Conservation (phyloP, 257 asterid genomes). For the Verbena officinalis region DNA sequence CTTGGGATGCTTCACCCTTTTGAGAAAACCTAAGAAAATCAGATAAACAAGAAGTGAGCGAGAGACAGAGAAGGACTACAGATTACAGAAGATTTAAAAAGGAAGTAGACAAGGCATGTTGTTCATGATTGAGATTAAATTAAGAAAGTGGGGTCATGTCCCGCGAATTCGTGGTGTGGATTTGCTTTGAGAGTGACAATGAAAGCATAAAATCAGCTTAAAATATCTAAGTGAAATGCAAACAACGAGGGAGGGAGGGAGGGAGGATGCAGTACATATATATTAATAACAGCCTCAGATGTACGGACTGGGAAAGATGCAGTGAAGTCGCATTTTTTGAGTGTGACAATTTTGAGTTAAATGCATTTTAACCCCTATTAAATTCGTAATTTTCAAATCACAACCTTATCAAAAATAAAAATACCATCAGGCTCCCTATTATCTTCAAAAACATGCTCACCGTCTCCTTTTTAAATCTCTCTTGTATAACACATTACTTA, state of each 20-base stretch:
- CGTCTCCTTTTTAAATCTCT: no score
- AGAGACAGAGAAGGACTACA: not conserved
- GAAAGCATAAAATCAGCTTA: slow-evolving; percentile 24
- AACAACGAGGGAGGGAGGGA: not conserved
- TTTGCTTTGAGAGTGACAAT: slow-evolving; percentile 14
- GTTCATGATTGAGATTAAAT: not conserved
- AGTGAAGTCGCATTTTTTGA: slow-evolving; percentile 9
- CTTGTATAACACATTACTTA: no score
- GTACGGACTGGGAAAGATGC: not conserved
- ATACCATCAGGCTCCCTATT: no score
- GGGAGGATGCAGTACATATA: no score
- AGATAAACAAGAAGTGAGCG: not conserved
- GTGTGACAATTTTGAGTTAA: no score
- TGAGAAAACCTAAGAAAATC: slow-evolving; percentile 36
- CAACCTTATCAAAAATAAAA: no score
- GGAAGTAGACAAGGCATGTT: slow-evolving; percentile 10
- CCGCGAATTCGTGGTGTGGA: slow-evolving; percentile 33
- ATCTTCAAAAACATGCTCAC: no score
- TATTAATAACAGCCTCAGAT: no score
- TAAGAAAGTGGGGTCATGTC: slow-evolving; percentile 2
- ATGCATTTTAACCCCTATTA: no score
- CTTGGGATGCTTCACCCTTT: slow-evolving; percentile 52
- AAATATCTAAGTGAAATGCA: not conserved
- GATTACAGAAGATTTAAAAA: not conserved
- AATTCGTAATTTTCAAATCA: no score